phyloP scores from a whole-genome alignment of 805 yeast species.

The Ogataea chonburiensis region DNA sequence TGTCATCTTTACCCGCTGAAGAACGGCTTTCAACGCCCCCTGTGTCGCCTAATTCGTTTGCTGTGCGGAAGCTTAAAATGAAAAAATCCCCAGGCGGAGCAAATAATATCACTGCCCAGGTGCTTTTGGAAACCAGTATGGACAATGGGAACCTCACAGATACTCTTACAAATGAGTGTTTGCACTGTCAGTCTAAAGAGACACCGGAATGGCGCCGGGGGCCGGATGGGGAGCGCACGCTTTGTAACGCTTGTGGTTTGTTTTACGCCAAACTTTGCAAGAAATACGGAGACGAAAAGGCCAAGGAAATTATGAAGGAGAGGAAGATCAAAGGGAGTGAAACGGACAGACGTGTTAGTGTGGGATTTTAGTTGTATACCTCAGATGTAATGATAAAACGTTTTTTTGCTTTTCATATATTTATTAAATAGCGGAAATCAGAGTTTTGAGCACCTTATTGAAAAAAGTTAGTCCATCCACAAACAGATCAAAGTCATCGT shows the following conservation, averaged over 20 bases:
- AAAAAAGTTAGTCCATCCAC: constrained; percentile 24
- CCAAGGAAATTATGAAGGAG: constrained; percentile 42
- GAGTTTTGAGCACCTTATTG: constrained; percentile 16
- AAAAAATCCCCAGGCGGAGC: constrained; percentile 17
- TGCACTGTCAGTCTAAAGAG: constrained; percentile 48
- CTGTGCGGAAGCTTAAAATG: constrained; percentile 21
- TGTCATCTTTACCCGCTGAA: too few species aligned
- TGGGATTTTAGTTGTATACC: constrained; percentile 11
- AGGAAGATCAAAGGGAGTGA: constrained; percentile 28
- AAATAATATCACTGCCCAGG: constrained; percentile 5
- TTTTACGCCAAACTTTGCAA: constrained; percentile 67
- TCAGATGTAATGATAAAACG: constrained; percentile 6
- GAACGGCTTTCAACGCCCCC: constrained; percentile 27
- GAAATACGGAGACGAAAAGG: constrained; percentile 51
- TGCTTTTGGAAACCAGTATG: constrained; percentile 5
- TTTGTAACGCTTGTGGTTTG: constrained; percentile 84
- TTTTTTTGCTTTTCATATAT: constrained; percentile 2
- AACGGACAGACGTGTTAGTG: constrained; percentile 31
- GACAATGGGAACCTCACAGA: constrained; percentile 5
- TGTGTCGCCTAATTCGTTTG: constrained; percentile 24
- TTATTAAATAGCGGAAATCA: constrained; percentile 10
- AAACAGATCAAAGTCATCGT: constrained; percentile 37
- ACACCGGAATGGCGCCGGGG: constrained; percentile 89
- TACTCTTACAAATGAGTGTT: constrained; percentile 18
- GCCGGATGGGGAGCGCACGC: constrained; percentile 70